Evolutionary conservation across 768 basidiomycete species (phyloP).

Genomic region (Leccinum uliginosum): DNA sequence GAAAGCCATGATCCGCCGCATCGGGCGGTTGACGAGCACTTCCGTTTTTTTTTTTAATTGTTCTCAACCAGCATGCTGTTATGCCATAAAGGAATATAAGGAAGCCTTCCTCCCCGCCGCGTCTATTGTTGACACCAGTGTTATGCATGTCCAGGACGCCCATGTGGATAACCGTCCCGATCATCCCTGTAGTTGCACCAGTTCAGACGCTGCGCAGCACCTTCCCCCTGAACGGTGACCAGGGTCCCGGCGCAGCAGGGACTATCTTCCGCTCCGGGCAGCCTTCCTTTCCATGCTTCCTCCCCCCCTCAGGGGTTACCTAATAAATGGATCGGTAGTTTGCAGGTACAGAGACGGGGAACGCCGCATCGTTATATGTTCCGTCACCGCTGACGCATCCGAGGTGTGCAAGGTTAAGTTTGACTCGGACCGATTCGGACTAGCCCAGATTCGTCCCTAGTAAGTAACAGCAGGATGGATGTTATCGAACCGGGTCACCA

Average conservation of each 20-base stretch:
- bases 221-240: neutral
- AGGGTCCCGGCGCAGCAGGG: neutral
- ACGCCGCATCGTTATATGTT: neutral
- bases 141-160: neutral
- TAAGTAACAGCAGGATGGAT: neutral
- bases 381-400: neutral
- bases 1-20: neutral
- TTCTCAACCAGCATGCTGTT: neutral
- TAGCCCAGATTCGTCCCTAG: neutral
- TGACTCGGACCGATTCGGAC: conserved; percentile 1
- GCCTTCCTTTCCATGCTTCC: neutral
- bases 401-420: conserved; percentile 22
- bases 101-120: neutral
- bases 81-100: neutral
- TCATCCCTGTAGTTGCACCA: neutral
- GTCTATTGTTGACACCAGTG: neutral
- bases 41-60: neutral
- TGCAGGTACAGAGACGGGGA: neutral
- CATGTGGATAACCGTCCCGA: neutral
- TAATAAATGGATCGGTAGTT: neutral
- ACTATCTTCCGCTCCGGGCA: neutral
- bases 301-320: neutral
- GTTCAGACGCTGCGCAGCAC: neutral
- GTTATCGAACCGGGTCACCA: conserved; percentile 6
- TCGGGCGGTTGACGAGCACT: neutral